A percentile compares a stretch with the other conserved stretches of the same genome.
Conservation (phyloP, 768 basidiomycete genomes). For the Pholiota conissans region DNA sequence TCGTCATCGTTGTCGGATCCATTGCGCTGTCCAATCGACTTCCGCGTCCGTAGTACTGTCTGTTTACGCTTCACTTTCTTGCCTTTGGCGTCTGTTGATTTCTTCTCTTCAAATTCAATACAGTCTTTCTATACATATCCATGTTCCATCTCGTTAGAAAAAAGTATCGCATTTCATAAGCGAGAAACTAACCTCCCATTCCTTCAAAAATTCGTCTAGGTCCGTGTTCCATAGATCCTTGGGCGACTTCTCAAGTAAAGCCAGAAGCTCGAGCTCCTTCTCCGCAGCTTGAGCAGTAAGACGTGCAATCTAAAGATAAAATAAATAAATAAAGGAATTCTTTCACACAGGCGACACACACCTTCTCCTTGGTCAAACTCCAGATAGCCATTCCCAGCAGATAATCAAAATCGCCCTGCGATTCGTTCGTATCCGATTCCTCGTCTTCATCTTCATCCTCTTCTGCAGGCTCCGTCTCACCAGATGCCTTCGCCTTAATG, state of each 20-base stretch:
- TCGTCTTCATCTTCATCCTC: slow-evolving; percentile 57
- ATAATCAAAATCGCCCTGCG: slow-evolving; percentile 82
- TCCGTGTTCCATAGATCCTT: slow-evolving; percentile 89
- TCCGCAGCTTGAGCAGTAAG: slow-evolving; percentile 75
- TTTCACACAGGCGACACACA: slow-evolving; percentile 26
- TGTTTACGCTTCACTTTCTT: slow-evolving; percentile 51
- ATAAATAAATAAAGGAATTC: background rate
- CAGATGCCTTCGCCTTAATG: slow-evolving; percentile 61
- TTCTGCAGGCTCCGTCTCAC: slow-evolving; percentile 54
- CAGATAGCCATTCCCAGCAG: slow-evolving; percentile 93
- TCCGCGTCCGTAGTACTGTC: slow-evolving; percentile 44
- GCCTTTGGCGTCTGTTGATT: slow-evolving; percentile 41
- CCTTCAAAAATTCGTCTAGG: slow-evolving; percentile 76
- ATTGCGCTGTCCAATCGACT: slow-evolving; percentile 41
- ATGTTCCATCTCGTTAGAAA: background rate
- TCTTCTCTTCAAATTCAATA: slow-evolving; percentile 47
- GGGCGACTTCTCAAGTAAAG: slow-evolving; percentile 74
- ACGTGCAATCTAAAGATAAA: slow-evolving; percentile 68
- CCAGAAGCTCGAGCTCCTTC: slow-evolving; percentile 81
- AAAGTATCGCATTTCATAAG: slow-evolving; percentile 12
- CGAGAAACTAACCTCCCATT: slow-evolving; percentile 73
- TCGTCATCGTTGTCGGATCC: slow-evolving; percentile 42
- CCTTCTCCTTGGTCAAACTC: slow-evolving; percentile 94
- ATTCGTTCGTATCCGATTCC: slow-evolving; percentile 27
- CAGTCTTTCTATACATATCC: slow-evolving; percentile 44